Evolutionary conservation across 169 alveolate genomes (phyloP).

Genomic region (Cryptosporidium felis): DNA sequence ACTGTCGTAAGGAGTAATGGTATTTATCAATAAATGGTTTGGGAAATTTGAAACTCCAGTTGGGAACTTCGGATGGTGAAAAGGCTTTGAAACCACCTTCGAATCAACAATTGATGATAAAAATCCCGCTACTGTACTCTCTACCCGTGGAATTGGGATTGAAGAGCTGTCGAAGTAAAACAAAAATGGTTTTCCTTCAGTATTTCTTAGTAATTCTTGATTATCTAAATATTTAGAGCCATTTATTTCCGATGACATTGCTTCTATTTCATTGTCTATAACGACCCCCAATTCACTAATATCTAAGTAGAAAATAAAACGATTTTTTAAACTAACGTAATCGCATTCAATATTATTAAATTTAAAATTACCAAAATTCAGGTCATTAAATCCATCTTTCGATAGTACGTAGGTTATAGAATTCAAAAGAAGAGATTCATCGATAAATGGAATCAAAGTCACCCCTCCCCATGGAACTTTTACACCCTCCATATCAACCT

Average conservation of each 20-base stretch:
- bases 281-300: not conserved
- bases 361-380: slow-evolving; percentile 11
- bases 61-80: slow-evolving; percentile 23
- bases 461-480: slow-evolving; percentile 84
- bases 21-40: not conserved
- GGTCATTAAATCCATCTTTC: slow-evolving; percentile 17
- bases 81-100: slow-evolving; percentile 16
- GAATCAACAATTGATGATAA: slow-evolving; percentile 3
- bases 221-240: not conserved
- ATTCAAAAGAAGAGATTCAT: slow-evolving; percentile 59
- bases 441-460: slow-evolving; percentile 79
- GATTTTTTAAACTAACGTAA: not conserved
- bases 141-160: not conserved
- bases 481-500: slow-evolving; percentile 81
- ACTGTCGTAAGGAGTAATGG: not conserved
- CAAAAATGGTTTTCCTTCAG: not conserved
- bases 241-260: not conserved
- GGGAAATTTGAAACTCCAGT: slow-evolving; percentile 9
- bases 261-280: not conserved
- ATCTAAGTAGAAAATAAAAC: not conserved
- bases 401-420: slow-evolving; percentile 61
- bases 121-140: not conserved
- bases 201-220: not conserved
- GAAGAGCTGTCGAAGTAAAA: slow-evolving; percentile 3
- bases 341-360: not conserved